phyloP scores from a whole-genome alignment of 169 alveolate genomes.

The Plasmodium berghei region DNA sequence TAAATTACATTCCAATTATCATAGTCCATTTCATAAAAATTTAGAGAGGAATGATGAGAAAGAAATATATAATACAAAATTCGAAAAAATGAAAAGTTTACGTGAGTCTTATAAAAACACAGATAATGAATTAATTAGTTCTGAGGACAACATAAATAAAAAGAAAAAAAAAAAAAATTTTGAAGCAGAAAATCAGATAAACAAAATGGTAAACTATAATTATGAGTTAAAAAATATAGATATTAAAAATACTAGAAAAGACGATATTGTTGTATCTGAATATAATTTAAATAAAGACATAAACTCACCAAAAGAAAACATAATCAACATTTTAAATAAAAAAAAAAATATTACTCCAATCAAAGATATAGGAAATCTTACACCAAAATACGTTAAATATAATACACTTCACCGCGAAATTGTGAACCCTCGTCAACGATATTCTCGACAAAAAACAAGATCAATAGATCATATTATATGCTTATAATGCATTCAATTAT shows the following conservation, averaged over 20 bases:
- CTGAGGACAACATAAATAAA: conserved; percentile 14
- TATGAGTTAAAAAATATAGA: conserved; percentile 27
- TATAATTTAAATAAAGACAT: not conserved
- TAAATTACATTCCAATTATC: not conserved
- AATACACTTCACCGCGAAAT: conserved; percentile 68
- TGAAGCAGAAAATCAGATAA: conserved; percentile 22
- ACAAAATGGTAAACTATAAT: conserved; percentile 28
- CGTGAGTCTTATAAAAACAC: conserved; percentile 35
- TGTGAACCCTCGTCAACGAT: conserved; percentile 65
- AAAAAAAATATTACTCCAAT: conserved; percentile 23
- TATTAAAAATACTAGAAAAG: conserved; percentile 7
- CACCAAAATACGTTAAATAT: conserved; percentile 65
- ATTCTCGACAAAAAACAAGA: conserved; percentile 25
- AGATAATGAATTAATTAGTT: conserved; percentile 38
- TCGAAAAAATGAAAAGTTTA: conserved; percentile 49
- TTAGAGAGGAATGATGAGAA: not conserved
- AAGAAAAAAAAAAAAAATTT: conserved; percentile 1
- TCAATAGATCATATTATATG: conserved; percentile 72
- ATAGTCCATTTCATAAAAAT: not conserved
- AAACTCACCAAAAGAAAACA: conserved; percentile 17
- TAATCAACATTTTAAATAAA: conserved; percentile 39
- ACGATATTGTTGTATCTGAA: not conserved
- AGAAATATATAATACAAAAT: conserved; percentile 4
- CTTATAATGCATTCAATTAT: conserved; percentile 13
- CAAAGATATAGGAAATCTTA: conserved; percentile 24